A percentile compares a stretch with the other conserved stretches of the same genome.
These are phyloP conservation scores for Cyberlindnera suaveolens DNA, from an alignment of 805 yeast species.

Conservation along the genomic window DNA sequence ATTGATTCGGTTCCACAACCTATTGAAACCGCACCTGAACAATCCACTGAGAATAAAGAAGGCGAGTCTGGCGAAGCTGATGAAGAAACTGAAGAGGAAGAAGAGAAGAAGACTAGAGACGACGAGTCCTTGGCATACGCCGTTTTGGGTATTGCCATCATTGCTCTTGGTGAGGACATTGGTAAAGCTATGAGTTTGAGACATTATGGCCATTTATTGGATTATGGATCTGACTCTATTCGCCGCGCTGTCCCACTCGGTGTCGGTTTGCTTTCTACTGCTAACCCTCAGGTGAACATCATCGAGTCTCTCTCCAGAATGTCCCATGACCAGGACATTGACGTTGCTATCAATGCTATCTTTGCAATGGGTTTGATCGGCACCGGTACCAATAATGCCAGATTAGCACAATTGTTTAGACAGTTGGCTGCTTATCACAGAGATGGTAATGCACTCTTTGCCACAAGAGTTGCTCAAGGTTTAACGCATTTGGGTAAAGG, in stretches of 20 bases:
- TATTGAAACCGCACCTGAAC: constrained; percentile 16
- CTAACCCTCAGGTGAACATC: constrained; percentile 94
- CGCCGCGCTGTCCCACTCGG: constrained; percentile 96
- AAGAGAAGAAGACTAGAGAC: constrained; percentile 25
- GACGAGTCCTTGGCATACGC: constrained; percentile 63
- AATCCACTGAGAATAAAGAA: constrained; percentile 22
- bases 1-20: constrained; percentile 22
- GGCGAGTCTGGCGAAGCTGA: constrained; percentile 20
- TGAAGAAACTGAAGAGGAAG: constrained; percentile 23
- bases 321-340: constrained; percentile 92
- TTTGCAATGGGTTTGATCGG: constrained; percentile 98
- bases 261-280: constrained; percentile 91
- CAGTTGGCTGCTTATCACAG: constrained; percentile 93
- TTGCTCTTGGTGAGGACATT: constrained; percentile 96
- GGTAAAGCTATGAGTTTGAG: constrained; percentile 97
- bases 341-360: constrained; percentile 91
- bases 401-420: constrained; percentile 91
- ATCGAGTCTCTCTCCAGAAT: constrained; percentile 93
- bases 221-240: constrained; percentile 88
- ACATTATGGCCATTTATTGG: constrained; percentile 96
- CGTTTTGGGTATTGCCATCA: constrained; percentile 87
- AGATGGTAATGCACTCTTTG: constrained; percentile 84
- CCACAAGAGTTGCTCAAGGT: constrained; percentile 94
- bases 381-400: constrained; percentile 97
- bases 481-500: constrained; percentile 95